Percentiles rank a stretch among this genome's conserved stretches.
Evolutionary conservation across 2,329 filamentous ascomycete species (phyloP).

Genomic region (Phaeosphaeriaceae sp.): DNA sequence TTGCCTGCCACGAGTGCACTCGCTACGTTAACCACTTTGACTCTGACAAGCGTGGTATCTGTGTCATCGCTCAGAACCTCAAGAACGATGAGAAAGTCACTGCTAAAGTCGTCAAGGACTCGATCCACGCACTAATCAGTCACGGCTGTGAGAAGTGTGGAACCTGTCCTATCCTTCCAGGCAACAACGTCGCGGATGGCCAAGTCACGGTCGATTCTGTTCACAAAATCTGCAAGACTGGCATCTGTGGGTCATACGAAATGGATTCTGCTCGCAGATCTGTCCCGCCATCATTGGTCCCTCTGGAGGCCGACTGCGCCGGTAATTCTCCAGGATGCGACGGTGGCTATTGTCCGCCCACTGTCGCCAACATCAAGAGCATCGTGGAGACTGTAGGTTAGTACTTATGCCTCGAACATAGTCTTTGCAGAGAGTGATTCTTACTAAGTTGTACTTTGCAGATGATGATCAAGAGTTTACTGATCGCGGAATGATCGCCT

Average conservation of each 20-base stretch:
- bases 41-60: not conserved
- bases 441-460: not conserved
- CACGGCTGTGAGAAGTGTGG: not conserved
- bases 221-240: not conserved
- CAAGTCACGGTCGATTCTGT: conserved; percentile 1
- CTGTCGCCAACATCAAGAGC: not conserved
- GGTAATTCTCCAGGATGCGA: not conserved
- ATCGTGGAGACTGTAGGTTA: not conserved
- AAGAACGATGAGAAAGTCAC: not conserved
- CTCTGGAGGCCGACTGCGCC: not conserved
- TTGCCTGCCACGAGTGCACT: not conserved
- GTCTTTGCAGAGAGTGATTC: not conserved
- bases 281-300: not conserved
- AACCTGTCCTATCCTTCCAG: not conserved
- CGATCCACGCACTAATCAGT: not conserved
- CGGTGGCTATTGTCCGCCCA: not conserved
- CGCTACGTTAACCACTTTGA: not conserved
- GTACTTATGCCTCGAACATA: not conserved
- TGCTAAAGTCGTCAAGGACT: not conserved
- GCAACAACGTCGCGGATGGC: not conserved
- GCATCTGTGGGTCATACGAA: not conserved
- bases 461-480: conserved; percentile 1
- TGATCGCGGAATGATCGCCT: conserved; percentile 3
- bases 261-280: not conserved
- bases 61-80: not conserved